Conservation (phyloP, 2,329 filamentous ascomycete species). For the Trichophyton verrucosum region DNA sequence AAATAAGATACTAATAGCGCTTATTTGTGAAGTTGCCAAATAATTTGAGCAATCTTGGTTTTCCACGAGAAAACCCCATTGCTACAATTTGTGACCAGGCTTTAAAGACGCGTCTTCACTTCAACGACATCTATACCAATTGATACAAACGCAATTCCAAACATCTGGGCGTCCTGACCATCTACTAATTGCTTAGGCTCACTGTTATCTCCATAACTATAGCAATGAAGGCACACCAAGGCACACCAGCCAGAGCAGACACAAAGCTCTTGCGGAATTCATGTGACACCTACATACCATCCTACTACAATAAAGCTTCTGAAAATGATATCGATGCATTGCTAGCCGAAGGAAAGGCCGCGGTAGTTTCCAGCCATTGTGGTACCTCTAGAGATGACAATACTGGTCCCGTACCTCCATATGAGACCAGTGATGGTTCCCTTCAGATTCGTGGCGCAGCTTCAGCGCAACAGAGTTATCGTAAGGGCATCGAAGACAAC, state of each 20-base stretch:
- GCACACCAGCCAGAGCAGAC: not conserved
- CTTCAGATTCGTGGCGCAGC: not conserved
- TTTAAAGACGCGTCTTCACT: no score
- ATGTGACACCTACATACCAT: not conserved
- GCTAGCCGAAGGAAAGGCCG: conserved; percentile 14
- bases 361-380: not conserved
- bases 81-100: no score
- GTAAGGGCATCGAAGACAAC: not conserved
- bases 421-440: not conserved
- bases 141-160: not conserved
- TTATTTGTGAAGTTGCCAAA: no score
- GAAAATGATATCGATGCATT: conserved; percentile 13
- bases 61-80: no score
- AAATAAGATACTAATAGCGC: no score
- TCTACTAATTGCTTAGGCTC: not conserved
- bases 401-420: not conserved
- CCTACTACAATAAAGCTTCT: not conserved
- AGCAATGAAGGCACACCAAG: not conserved
- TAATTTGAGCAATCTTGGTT: no score
- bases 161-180: not conserved
- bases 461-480: not conserved
- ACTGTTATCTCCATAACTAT: not conserved
- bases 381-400: not conserved
- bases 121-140: not conserved
- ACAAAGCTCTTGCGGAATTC: not conserved